phyloP scores from a whole-genome alignment of 768 basidiomycete genomes.

The Gautieria morchelliformis region DNA sequence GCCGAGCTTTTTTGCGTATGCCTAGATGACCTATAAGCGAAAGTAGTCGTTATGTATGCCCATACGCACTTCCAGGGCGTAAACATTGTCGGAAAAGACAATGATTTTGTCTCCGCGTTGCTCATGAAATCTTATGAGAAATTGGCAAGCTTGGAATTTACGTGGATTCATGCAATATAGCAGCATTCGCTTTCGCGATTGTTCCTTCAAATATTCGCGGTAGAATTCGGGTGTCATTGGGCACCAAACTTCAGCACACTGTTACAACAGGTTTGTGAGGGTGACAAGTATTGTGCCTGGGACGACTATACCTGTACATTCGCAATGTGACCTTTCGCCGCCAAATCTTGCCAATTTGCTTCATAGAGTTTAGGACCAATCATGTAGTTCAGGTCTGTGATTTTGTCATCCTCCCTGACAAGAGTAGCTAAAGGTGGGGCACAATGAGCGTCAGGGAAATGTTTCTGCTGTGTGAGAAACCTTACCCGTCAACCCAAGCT shows the following conservation, averaged over 20 bases:
- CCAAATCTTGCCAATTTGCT: constrained; percentile 99
- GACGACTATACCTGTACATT: constrained; percentile 81
- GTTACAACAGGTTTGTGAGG: neutral
- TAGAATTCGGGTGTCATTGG: constrained; percentile 99
- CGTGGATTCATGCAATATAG: constrained; percentile 99
- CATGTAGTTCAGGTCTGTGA: constrained; percentile 96
- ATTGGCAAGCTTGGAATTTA: constrained; percentile 99
- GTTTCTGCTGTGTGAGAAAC: constrained; percentile 3
- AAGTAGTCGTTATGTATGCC: neutral
- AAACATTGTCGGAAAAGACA: constrained; percentile 98
- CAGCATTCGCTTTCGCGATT: constrained; percentile 88
- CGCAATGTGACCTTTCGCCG: constrained; percentile 97
- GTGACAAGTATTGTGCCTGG: neutral
- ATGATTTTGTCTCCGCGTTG: constrained; percentile 98
- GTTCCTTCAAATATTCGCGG: constrained; percentile 89
- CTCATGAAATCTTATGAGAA: constrained; percentile 97
- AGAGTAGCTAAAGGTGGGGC: constrained; percentile 64
- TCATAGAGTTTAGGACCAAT: constrained; percentile 99
- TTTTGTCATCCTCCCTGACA: constrained; percentile 98
- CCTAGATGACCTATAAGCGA: constrained; percentile 30
- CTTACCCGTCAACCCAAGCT: constrained; percentile 90
- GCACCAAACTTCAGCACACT: constrained; percentile 99
- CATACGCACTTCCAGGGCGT: constrained; percentile 73
- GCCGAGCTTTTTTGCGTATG: constrained; percentile 86
- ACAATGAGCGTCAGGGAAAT: neutral